Evolutionary conservation across 2,329 filamentous ascomycete genomes (phyloP).

Genomic region (Sclerotinia minor): DNA sequence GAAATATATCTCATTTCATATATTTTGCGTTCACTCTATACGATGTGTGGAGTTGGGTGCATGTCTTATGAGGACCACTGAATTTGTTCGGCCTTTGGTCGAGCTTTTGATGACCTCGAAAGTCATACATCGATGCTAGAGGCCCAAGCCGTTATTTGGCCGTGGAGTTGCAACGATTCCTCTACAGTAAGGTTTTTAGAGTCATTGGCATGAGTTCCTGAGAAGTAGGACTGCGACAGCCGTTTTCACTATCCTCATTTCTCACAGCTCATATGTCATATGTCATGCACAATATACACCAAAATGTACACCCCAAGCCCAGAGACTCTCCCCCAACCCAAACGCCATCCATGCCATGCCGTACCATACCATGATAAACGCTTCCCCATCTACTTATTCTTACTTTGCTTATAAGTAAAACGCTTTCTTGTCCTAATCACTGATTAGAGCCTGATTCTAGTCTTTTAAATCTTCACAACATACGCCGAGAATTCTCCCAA

Average conservation of each 20-base stretch:
- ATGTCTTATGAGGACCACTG: background rate
- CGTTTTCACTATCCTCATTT: background rate
- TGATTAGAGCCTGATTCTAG: slow-evolving; percentile 12
- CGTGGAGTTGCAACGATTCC: background rate
- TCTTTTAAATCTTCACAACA: slow-evolving; percentile 37
- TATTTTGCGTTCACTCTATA: background rate
- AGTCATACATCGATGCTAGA: background rate
- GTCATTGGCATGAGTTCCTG: background rate
- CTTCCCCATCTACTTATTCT: slow-evolving; percentile 54
- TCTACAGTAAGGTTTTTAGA: background rate
- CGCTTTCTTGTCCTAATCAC: slow-evolving; percentile 61
- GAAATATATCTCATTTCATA: background rate
- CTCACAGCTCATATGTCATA: slow-evolving; percentile 6
- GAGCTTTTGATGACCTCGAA: background rate
- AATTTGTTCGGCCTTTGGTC: background rate
- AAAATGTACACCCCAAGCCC: slow-evolving; percentile 9
- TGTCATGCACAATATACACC: background rate
- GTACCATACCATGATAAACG: background rate
- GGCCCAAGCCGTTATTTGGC: background rate
- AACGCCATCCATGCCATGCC: slow-evolving; percentile 27
- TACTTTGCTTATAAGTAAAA: slow-evolving; percentile 68
- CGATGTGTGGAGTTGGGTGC: background rate
- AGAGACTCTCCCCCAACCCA: slow-evolving; percentile 16
- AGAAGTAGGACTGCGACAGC: background rate
- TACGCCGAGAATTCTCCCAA: slow-evolving; percentile 72